phyloP scores from a whole-genome alignment of 208 protist genomes.

The Vickermania ingenoplastis region DNA sequence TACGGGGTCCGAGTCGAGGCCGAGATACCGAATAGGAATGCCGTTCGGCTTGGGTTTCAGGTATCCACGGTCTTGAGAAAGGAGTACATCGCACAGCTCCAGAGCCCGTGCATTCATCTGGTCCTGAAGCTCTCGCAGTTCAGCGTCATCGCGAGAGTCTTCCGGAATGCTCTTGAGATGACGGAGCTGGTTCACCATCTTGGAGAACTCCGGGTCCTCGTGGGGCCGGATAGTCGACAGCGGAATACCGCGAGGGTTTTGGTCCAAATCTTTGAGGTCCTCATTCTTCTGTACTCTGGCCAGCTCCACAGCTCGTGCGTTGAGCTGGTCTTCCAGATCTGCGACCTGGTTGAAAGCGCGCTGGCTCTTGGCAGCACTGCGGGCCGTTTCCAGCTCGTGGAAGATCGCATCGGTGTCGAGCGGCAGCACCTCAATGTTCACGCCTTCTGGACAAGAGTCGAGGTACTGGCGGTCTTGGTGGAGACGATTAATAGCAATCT shows the following conservation, averaged over 20 bases:
- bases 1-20: constrained; percentile 40
- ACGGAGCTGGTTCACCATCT: constrained; percentile 47
- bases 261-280: constrained; percentile 36
- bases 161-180: constrained; percentile 23
- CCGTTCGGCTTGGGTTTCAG: constrained; percentile 37
- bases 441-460: constrained; percentile 45
- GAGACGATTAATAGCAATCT: constrained; percentile 45
- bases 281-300: constrained; percentile 42
- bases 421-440: constrained; percentile 40
- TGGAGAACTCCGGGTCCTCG: constrained; percentile 39
- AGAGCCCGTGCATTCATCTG: constrained; percentile 50
- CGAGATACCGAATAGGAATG: constrained; percentile 39
- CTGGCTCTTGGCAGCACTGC: constrained; percentile 41
- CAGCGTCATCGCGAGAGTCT: constrained; percentile 9
- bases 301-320: constrained; percentile 48
- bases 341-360: constrained; percentile 23
- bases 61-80: constrained; percentile 54
- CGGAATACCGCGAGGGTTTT: constrained; percentile 32
- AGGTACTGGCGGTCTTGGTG: constrained; percentile 50
- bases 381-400: constrained; percentile 46
- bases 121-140: constrained; percentile 29
- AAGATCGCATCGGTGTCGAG: constrained; percentile 53
- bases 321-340: constrained; percentile 59
- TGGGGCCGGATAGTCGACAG: constrained; percentile 39
- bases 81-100: constrained; percentile 44